Percentiles rank a stretch among this genome's conserved stretches.
Conservation (phyloP, 164 flowering plant species). For the Stephania japonica region DNA sequence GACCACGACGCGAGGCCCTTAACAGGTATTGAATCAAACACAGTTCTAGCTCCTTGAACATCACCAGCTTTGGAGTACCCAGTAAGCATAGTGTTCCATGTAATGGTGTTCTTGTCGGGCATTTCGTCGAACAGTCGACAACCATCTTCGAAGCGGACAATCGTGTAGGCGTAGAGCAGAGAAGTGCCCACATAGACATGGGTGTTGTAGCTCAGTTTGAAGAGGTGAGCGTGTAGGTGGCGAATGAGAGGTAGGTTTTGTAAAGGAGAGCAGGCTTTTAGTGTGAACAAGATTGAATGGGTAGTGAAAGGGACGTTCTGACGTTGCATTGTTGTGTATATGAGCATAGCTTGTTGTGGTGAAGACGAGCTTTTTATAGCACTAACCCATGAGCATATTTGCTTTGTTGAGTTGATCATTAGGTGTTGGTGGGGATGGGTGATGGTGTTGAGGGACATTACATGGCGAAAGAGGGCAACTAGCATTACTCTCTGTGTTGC, state of each 20-base stretch:
- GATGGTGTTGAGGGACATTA: background rate
- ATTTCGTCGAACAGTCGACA: conserved; percentile 57
- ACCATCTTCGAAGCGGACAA: conserved; percentile 29
- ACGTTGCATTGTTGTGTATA: conserved; percentile 47
- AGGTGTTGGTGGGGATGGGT: background rate
- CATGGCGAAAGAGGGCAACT: background rate
- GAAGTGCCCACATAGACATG: conserved; percentile 51
- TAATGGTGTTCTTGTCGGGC: conserved; percentile 40
- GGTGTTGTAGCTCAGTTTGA: conserved; percentile 37
- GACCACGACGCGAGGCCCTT: conserved; percentile 53
- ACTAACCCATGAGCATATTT: conserved; percentile 34
- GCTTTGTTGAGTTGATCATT: conserved; percentile 1
- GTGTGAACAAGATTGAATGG: conserved; percentile 39
- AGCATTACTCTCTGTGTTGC: too few species aligned
- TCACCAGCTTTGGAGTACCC: conserved; percentile 39
- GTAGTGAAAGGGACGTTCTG: conserved; percentile 33
- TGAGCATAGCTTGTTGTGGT: conserved; percentile 33
- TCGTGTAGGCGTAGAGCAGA: conserved; percentile 31
- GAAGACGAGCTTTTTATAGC: conserved; percentile 41
- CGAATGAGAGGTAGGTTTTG: conserved; percentile 19
- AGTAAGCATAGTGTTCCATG: conserved; percentile 61
- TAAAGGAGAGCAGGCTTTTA: conserved; percentile 37
- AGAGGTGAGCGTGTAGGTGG: conserved; percentile 52
- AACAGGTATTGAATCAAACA: conserved; percentile 44
- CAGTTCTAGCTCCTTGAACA: conserved; percentile 24